These are phyloP conservation scores for Olyra latifolia DNA, from an alignment of 176 grass and related monocot species.

Conservation along the genomic window DNA sequence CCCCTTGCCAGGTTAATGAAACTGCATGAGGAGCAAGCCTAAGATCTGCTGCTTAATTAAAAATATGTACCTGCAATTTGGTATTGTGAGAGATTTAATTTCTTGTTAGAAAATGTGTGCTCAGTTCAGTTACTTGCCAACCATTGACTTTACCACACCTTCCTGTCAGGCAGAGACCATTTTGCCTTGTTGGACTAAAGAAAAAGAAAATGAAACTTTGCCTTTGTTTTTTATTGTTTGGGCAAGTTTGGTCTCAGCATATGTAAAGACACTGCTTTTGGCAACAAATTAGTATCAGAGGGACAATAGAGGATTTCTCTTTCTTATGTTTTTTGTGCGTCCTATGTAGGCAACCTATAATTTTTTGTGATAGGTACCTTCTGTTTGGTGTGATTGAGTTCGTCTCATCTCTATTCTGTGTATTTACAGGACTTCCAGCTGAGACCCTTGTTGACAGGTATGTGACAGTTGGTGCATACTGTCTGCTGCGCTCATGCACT, in stretches of 20 bases:
- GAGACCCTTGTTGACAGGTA: slow-evolving; percentile 91
- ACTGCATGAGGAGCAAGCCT: background rate
- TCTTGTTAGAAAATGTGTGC: background rate
- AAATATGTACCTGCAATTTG: background rate
- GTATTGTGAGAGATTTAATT: background rate
- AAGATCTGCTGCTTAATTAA: background rate
- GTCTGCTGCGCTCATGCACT: slow-evolving; percentile 88
- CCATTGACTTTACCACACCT: background rate
- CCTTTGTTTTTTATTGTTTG: background rate
- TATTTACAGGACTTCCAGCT: slow-evolving; percentile 79
- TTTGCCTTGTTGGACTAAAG: background rate
- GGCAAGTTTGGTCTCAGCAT: background rate
- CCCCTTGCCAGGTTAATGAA: background rate
- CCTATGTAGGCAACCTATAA: background rate
- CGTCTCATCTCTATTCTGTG: slow-evolving; percentile 11
- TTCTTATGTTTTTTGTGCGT: background rate
- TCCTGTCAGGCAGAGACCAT: background rate
- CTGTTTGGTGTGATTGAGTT: background rate
- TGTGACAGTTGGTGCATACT: slow-evolving; percentile 86
- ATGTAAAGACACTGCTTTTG: background rate
- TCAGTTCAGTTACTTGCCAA: background rate
- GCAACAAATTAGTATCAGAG: background rate
- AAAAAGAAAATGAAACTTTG: background rate
- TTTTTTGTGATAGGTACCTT: background rate
- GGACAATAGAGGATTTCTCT: background rate